phyloP scores from a whole-genome alignment of 495 filamentous ascomycete genomes.

The Annulohypoxylon stygium region DNA sequence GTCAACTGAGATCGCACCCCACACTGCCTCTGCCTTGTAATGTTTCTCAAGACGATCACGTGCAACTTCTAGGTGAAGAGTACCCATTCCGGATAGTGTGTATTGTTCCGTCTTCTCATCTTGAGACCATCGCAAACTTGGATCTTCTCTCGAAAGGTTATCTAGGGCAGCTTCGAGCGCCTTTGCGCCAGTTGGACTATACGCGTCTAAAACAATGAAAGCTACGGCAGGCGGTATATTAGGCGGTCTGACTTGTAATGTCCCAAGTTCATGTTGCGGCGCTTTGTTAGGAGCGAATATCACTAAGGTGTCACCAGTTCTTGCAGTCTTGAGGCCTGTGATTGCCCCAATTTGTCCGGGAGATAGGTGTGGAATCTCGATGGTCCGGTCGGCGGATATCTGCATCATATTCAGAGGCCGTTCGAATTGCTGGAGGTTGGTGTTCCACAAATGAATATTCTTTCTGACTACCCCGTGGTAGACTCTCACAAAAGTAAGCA shows the following conservation, averaged over 20 bases:
- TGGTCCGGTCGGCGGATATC: constrained; percentile 91
- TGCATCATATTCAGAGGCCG: constrained; percentile 83
- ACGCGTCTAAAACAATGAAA: constrained; percentile 91
- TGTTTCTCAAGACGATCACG: constrained; percentile 87
- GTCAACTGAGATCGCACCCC: constrained; percentile 95
- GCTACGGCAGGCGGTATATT: constrained; percentile 94
- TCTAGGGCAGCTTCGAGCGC: constrained; percentile 79
- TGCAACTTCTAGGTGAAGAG: constrained; percentile 97
- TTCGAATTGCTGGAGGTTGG: constrained; percentile 85
- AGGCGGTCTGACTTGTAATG: constrained; percentile 87
- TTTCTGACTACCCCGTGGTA: constrained; percentile 86
- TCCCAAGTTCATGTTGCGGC: constrained; percentile 73
- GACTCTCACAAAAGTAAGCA: constrained; percentile 91
- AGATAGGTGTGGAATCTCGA: constrained; percentile 82
- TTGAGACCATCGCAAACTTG: constrained; percentile 84
- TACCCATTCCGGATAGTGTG: constrained; percentile 94
- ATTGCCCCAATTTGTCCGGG: constrained; percentile 98
- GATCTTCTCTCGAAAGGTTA: constrained; percentile 89
- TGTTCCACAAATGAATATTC: constrained; percentile 85
- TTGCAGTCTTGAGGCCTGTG: constrained; percentile 85
- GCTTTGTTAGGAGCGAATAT: constrained; percentile 69
- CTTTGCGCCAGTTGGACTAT: constrained; percentile 81
- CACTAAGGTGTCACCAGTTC: constrained; percentile 94
- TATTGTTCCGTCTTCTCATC: constrained; percentile 95
- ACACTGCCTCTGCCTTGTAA: constrained; percentile 88